Percentiles rank a stretch among this genome's conserved stretches.
These are phyloP conservation scores for Suillus occidentalis DNA, from an alignment of 768 basidiomycete species.

Conservation along the genomic window DNA sequence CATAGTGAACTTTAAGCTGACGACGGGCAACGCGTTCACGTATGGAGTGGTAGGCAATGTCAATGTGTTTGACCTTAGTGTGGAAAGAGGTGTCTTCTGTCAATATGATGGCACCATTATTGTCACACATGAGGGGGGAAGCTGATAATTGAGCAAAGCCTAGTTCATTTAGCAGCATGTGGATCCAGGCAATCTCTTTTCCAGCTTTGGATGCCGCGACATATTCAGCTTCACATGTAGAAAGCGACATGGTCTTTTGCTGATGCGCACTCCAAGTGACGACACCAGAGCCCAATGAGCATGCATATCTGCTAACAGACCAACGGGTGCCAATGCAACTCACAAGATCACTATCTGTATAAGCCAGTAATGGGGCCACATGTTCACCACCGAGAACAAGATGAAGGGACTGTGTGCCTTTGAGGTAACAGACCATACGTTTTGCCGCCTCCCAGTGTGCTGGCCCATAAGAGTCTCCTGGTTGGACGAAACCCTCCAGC, in stretches of 20 bases:
- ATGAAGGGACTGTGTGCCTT: neutral
- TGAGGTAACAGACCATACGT: slow-evolving; percentile 17
- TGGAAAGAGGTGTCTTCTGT: slow-evolving; percentile 37
- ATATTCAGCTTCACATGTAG: slow-evolving; percentile 46
- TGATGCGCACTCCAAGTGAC: slow-evolving; percentile 35
- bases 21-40: slow-evolving; percentile 21
- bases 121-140: slow-evolving; percentile 25
- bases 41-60: slow-evolving; percentile 39
- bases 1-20: slow-evolving; percentile 28
- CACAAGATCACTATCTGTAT: slow-evolving; percentile 29
- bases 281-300: slow-evolving; percentile 21
- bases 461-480: neutral
- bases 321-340: slow-evolving; percentile 14
- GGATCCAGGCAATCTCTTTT: slow-evolving; percentile 38
- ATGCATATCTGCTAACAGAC: slow-evolving; percentile 18
- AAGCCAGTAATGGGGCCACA: slow-evolving; percentile 11
- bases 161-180: slow-evolving; percentile 17
- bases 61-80: slow-evolving; percentile 42
- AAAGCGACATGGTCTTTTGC: slow-evolving; percentile 39
- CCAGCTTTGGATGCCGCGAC: slow-evolving; percentile 33
- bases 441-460: neutral
- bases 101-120: slow-evolving; percentile 37
- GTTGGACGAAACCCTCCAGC: neutral
- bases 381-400: slow-evolving; percentile 11
- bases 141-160: slow-evolving; percentile 15